Conservation (phyloP, 2,329 filamentous ascomycete genomes). For the Talaromyces sp. region DNA sequence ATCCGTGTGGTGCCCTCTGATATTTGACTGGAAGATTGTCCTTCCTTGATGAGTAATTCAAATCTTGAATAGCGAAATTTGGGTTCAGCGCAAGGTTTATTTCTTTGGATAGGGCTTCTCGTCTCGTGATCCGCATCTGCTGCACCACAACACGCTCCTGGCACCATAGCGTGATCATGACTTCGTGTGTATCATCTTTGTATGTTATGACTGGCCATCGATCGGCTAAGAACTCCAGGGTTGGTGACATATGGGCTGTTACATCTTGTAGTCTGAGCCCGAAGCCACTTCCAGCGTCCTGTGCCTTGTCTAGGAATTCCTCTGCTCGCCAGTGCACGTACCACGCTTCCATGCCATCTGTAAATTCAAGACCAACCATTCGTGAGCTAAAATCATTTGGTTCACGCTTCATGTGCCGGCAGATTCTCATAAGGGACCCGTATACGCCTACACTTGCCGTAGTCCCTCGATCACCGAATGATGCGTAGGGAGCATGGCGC, state of each 20-base stretch:
- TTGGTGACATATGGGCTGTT: neutral
- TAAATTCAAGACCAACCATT: constrained; percentile 9
- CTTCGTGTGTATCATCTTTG: constrained; percentile 5
- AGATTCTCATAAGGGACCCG: constrained; percentile 8
- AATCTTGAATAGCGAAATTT: neutral
- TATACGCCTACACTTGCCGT: constrained; percentile 5
- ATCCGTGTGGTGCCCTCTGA: constrained; percentile 5
- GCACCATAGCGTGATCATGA: constrained; percentile 5
- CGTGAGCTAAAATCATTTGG: constrained; percentile 5
- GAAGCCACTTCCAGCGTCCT: neutral
- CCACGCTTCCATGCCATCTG: neutral
- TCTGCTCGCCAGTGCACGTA: neutral
- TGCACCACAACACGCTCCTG: constrained; percentile 5
- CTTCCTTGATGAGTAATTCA: neutral
- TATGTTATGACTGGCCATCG: constrained; percentile 1
- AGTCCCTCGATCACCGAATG: constrained; percentile 6
- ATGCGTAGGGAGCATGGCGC: constrained; percentile 8
- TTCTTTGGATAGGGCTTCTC: neutral
- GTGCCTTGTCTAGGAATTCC: constrained; percentile 1
- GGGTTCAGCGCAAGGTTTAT: neutral
- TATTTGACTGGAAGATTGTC: constrained; percentile 7
- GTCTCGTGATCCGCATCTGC: neutral
- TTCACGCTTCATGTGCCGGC: constrained; percentile 1
- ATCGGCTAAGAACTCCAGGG: neutral
- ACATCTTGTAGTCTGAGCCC: neutral